Conservation (phyloP, 495 filamentous ascomycete genomes). For the Cryomyces antarcticus region DNA sequence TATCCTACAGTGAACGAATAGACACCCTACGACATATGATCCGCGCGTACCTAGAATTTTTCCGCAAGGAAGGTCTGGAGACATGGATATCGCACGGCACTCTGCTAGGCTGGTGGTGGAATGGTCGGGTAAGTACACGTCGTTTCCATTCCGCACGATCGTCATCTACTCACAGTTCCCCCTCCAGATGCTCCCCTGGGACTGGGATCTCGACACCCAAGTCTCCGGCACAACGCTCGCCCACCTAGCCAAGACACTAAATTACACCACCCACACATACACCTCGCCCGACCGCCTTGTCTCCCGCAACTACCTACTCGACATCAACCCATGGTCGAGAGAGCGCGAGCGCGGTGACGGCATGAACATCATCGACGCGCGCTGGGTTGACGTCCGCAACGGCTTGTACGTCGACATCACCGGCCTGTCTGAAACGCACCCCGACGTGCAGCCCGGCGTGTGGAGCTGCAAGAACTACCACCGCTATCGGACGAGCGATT, state of each 20-base stretch:
- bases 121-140: conserved; percentile 32
- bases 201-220: conserved; percentile 76
- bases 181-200: conserved; percentile 55
- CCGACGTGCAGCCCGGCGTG: conserved; percentile 33
- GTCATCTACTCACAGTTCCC: not conserved
- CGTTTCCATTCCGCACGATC: not conserved
- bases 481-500: conserved; percentile 31
- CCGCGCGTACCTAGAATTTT: conserved; percentile 49
- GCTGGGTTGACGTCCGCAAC: conserved; percentile 60
- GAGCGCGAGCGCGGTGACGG: conserved; percentile 42
- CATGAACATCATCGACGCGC: conserved; percentile 64
- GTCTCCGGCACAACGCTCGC: conserved; percentile 41
- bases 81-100: conserved; percentile 85
- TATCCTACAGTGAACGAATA: conserved; percentile 42
- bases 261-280: conserved; percentile 44
- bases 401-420: conserved; percentile 81
- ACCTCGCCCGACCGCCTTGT: conserved; percentile 7
- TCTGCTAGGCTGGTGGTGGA: conserved; percentile 85
- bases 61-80: conserved; percentile 40
- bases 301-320: conserved; percentile 44
- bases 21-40: conserved; percentile 47
- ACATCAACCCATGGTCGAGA: conserved; percentile 51
- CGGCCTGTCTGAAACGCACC: conserved; percentile 49
- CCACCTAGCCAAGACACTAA: conserved; percentile 40
- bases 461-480: conserved; percentile 75